Evolutionary conservation across 1,284 basidiomycete genomes (phyloP), one percentile per base, ranked within the genome.

Genomic region (Boletellus dicymbophilus): DNA sequence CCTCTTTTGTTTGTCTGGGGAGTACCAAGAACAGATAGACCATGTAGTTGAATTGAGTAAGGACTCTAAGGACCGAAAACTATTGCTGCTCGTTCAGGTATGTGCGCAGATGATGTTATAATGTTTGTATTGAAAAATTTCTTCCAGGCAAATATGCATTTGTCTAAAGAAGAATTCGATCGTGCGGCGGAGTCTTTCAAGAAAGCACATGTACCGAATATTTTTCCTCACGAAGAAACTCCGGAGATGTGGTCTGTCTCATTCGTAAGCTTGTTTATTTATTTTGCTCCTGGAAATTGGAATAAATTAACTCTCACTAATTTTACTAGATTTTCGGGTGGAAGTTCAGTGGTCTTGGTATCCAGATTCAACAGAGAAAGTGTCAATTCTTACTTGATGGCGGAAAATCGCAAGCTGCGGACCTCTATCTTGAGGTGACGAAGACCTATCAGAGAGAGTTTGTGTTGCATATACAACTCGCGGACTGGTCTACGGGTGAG

Each of bases 291-390:
- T 22, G 13, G 18, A 34, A 30, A 2, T 34, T 21, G 3, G 18
- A 3, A 11, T 27, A 12, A 18, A 26, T 12, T 26, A 33, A 10
- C n/a, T n/a, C n/a, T n/a, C n/a, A 20, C 22, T 50, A 12, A 50
- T n/a, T 30, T 31, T 12, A 12, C 20, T 27, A 50, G 49, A 50
- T 50, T 6, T 50, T 50, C 26, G 49, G 49, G 21, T 50, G 49
- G 49, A 50, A 50, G n/a, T 49, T 49, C 27, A 44, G 31, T 36
- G 48, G 42, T 23, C 42, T 49, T 26, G 48, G 22, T 11, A 26
- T 49, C 20, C 37, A 49, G 21, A 49, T 49, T 20, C 42, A 44
- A 23, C 43, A 49, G 37, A 20, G 13, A 44, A 44, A 40, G 20
- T 49, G 48, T 27, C 30, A 49, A 27, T n/a, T 16, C 11, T n/a